phyloP scores from a whole-genome alignment of 2,329 filamentous ascomycete species.

The Davidsoniella eucalypti region DNA sequence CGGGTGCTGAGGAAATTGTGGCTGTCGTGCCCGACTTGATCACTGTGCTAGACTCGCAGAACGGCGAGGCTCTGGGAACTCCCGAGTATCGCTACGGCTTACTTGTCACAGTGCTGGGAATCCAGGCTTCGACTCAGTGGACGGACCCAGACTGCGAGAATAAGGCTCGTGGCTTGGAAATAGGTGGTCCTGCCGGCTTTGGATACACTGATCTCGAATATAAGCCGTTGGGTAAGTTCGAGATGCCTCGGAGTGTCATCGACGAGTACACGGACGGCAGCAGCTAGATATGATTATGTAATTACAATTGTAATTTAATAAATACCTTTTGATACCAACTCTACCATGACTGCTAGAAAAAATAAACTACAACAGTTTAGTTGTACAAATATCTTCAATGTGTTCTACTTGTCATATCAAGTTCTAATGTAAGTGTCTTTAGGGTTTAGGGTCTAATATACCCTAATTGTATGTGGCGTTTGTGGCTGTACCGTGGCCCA shows the following conservation, averaged over 20 bases:
- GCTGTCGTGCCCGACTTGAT: constrained; percentile 41
- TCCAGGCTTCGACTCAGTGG: constrained; percentile 29
- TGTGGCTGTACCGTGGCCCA: neutral
- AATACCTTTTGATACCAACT: too few relatives aligned
- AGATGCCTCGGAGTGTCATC: constrained; percentile 34
- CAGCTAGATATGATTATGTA: neutral
- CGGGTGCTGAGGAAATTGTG: constrained; percentile 22
- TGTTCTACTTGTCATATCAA: too few relatives aligned
- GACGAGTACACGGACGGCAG: constrained; percentile 25
- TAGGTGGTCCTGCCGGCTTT: constrained; percentile 33
- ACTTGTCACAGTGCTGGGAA: constrained; percentile 31
- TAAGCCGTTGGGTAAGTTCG: constrained; percentile 29
- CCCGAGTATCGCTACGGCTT: constrained; percentile 40
- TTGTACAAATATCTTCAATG: too few relatives aligned
- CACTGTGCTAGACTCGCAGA: constrained; percentile 37
- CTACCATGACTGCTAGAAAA: neutral
- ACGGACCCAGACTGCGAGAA: constrained; percentile 19
- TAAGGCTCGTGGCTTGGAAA: constrained; percentile 28
- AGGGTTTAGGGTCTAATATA: too few relatives aligned
- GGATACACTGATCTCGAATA: constrained; percentile 32
- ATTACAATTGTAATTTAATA: too few relatives aligned
- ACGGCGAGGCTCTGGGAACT: constrained; percentile 38
- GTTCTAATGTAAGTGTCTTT: too few relatives aligned
- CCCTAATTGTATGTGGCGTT: too few relatives aligned
- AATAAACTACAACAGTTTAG: too few relatives aligned